Base-by-base conservation (phyloP, 2,329 filamentous ascomycete genomes). In the Calonectria pseudoturangicola region DNA sequence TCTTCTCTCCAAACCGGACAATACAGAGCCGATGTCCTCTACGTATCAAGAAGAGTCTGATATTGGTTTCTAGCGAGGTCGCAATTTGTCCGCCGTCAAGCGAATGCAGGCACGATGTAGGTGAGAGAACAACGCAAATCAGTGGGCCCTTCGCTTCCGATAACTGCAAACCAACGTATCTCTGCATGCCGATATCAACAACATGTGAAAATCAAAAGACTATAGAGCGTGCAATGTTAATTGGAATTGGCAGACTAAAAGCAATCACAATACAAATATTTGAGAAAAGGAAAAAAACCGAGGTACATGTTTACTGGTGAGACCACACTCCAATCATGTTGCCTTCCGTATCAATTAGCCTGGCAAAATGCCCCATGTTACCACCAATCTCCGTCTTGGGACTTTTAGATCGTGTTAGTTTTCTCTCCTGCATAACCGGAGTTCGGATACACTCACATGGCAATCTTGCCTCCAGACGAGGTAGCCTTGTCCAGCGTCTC, bases 291-390 rank as follows among this genome's bases (percentile, higher is more conserved):
- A 41, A 60, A 13, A 4, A 58, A 45, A 27, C 54, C 63, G 9
- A 43, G 51, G 50, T 63, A 33, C 66, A 45, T 48, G 30, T 64
- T 79, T 75, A 82, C 28, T 81, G 75, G 71, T 79, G 77, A 64
- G 82, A 81, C 82, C 81, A 84, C 39, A 83, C 73, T 30, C 83
- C 81, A 50, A 83, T 77, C 77, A 83, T 74, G 71, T 86, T 85
- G n/a, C 82, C 83, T 76, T 86, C 84, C 12, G 79, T 79, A 72
- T 86, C 83, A 58, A 85, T 75, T 48, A 85, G 80, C 3, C 83
- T 81, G 43, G 83, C 83, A 72, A 82, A 83, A 70, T 75, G 79
- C 0, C 83, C 84, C 82, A 83, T 83, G 15, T 74, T 76, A 15
- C 77, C 78, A 27, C 79, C 81, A 69, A 84, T 83, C 25, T 76